Evolutionary conservation across 148 eudicot species (phyloP).

Genomic region (Pouteria glomerata): DNA sequence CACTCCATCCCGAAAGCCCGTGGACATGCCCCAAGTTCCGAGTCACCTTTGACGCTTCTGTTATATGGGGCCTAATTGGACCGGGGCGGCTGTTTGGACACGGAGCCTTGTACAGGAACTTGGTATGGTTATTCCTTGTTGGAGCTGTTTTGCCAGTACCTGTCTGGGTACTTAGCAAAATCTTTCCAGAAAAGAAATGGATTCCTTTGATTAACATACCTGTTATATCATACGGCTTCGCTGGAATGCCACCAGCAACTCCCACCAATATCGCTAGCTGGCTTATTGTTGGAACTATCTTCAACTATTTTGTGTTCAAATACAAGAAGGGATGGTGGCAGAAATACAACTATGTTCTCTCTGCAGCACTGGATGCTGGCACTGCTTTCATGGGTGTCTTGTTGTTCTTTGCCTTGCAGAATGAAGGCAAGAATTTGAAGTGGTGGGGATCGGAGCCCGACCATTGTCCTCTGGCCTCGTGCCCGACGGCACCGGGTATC

Average conservation of each 20-base stretch:
- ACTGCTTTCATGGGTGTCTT: constrained; percentile 98
- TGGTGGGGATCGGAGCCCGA: constrained; percentile 95
- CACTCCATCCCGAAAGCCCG: constrained; percentile 86
- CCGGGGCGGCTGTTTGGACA: constrained; percentile 78
- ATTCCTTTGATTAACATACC: constrained; percentile 88
- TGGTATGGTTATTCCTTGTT: constrained; percentile 88
- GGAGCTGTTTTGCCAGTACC: constrained; percentile 93
- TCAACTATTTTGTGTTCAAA: constrained; percentile 89
- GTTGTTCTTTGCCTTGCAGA: constrained; percentile 81
- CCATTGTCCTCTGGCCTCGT: constrained; percentile 83
- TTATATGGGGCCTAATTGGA: constrained; percentile 99
- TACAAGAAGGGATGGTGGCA: constrained; percentile 88
- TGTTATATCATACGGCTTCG: constrained; percentile 90
- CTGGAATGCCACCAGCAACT: constrained; percentile 98
- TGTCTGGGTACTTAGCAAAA: constrained; percentile 78
- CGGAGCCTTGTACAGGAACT: constrained; percentile 80
- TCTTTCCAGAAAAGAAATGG: constrained; percentile 90
- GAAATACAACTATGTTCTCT: constrained; percentile 84
- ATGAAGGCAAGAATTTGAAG: constrained; percentile 57
- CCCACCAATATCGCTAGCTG: constrained; percentile 95
- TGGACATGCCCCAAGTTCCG: constrained; percentile 98
- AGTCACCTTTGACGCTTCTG: constrained; percentile 91
- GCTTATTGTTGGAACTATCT: constrained; percentile 73
- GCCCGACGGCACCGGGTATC: constrained; percentile 92
- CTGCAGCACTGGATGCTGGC: constrained; percentile 94